phyloP scores from a whole-genome alignment of 2,329 filamentous ascomycete species.

The Sphaerulina populicola region DNA sequence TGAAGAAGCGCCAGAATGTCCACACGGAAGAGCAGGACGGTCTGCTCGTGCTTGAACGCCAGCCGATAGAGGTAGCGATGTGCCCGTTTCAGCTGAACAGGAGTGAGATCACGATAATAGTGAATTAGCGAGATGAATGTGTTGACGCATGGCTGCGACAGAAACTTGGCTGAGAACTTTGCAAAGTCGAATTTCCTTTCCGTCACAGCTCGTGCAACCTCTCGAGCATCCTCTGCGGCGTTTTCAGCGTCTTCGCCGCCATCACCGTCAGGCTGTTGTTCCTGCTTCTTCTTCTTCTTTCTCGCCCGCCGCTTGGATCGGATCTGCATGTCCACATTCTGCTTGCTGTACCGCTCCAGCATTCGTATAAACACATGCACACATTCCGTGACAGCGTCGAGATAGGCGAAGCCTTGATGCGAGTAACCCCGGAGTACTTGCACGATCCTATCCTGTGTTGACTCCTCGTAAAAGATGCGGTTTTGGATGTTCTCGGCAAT shows the following conservation, averaged over 20 bases:
- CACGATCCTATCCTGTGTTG: constrained; percentile 80
- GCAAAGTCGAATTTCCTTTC: constrained; percentile 94
- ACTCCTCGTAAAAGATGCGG: constrained; percentile 96
- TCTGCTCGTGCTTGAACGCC: constrained; percentile 89
- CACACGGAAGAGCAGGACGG: constrained; percentile 77
- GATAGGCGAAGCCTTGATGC: constrained; percentile 84
- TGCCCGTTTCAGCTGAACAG: constrained; percentile 75
- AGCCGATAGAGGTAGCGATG: constrained; percentile 92
- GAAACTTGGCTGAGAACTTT: constrained; percentile 71
- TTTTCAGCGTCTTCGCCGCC: constrained; percentile 48
- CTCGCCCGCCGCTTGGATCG: constrained; percentile 67
- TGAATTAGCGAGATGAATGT: constrained; percentile 74
- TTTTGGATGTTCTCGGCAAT: constrained; percentile 96
- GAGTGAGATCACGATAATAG: constrained; percentile 71
- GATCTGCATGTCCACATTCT: constrained; percentile 88
- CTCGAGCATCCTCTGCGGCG: constrained; percentile 59
- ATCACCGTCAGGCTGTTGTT: constrained; percentile 27
- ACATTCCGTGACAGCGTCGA: constrained; percentile 85
- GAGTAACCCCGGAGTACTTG: constrained; percentile 79
- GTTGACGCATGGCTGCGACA: constrained; percentile 75
- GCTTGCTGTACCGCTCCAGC: constrained; percentile 85
- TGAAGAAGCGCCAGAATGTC: constrained; percentile 86
- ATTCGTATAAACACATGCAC: constrained; percentile 86
- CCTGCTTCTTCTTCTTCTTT: constrained; percentile 65
- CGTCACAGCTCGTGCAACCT: constrained; percentile 60